Evolutionary conservation across 2,329 filamentous ascomycete genomes (phyloP).

Genomic region (Onygenales sp.): DNA sequence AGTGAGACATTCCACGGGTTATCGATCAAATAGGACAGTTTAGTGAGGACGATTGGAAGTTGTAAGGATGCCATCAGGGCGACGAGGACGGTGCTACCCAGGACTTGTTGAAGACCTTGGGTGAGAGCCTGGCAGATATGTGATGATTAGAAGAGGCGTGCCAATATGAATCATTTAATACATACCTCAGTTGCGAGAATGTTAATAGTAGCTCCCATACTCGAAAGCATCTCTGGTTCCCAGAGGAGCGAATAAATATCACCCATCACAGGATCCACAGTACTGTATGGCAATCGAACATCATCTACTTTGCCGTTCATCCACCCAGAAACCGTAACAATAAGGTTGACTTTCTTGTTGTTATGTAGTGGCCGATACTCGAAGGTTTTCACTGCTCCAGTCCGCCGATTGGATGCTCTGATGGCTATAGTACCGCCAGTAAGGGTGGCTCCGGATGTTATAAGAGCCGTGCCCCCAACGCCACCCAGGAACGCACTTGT

Average conservation of each 20-base stretch:
- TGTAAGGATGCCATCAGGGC: conserved; percentile 87
- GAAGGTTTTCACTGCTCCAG: conserved; percentile 87
- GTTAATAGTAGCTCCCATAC: conserved; percentile 97
- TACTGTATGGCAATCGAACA: conserved; percentile 89
- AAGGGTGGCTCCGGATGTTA: conserved; percentile 78
- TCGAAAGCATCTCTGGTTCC: conserved; percentile 96
- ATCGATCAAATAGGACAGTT: conserved; percentile 91
- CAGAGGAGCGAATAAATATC: conserved; percentile 94
- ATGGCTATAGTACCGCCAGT: conserved; percentile 81
- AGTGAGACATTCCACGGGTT: conserved; percentile 98
- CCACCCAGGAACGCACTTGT: conserved; percentile 85
- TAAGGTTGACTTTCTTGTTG: conserved; percentile 92
- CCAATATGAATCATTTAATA: not conserved
- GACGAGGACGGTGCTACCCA: conserved; percentile 81
- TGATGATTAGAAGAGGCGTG: not conserved
- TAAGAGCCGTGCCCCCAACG: conserved; percentile 83
- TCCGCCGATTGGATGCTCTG: conserved; percentile 75
- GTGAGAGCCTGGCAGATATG: conserved; percentile 63
- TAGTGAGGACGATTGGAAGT: conserved; percentile 84
- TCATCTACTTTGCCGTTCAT: conserved; percentile 98
- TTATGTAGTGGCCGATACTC: conserved; percentile 96
- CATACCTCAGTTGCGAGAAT: conserved; percentile 91
- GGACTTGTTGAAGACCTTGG: conserved; percentile 88
- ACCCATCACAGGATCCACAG: conserved; percentile 94
- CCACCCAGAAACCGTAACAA: conserved; percentile 93